phyloP scores from a whole-genome alignment of 768 basidiomycete species.

The Mycena kentingensis region DNA sequence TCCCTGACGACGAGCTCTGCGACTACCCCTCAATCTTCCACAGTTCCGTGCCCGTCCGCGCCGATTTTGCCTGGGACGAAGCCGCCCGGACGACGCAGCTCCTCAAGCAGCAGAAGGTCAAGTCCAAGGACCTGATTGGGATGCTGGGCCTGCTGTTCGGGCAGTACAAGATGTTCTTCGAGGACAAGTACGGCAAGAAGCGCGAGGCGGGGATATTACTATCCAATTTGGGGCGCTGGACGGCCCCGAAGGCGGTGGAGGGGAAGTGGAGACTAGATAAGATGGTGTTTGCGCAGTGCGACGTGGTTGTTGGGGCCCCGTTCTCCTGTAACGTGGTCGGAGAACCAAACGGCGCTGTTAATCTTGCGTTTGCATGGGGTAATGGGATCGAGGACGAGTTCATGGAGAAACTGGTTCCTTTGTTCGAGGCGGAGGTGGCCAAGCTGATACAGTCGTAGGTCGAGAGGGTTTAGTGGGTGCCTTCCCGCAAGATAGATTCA shows the following conservation, averaged over 20 bases:
- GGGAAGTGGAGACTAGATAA: constrained; percentile 24
- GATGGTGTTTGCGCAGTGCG: constrained; percentile 31
- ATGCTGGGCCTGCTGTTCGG: constrained; percentile 36
- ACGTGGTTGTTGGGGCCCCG: constrained; percentile 28
- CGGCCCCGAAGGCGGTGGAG: not conserved
- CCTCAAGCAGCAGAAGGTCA: constrained; percentile 24
- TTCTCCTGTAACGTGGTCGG: constrained; percentile 31
- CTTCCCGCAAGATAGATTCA: too few species aligned
- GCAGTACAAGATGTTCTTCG: constrained; percentile 30
- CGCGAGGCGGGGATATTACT: constrained; percentile 33
- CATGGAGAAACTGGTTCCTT: constrained; percentile 25
- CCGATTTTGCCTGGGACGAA: constrained; percentile 33
- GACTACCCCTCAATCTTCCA: constrained; percentile 32
- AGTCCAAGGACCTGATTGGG: constrained; percentile 29
- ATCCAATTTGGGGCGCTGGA: constrained; percentile 41
- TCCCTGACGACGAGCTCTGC: constrained; percentile 35
- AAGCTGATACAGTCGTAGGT: too few species aligned
- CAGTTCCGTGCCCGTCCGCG: constrained; percentile 22
- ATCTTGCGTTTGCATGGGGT: constrained; percentile 30
- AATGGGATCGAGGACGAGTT: constrained; percentile 23
- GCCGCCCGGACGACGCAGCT: constrained; percentile 29
- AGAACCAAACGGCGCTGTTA: constrained; percentile 27
- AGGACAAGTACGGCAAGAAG: constrained; percentile 35
- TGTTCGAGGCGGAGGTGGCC: constrained; percentile 16
- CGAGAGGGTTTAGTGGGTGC: too few species aligned